These are phyloP conservation scores for Neocatenulostroma microsporum DNA, from an alignment of 2,329 filamentous ascomycete genomes.

Conservation along the genomic window DNA sequence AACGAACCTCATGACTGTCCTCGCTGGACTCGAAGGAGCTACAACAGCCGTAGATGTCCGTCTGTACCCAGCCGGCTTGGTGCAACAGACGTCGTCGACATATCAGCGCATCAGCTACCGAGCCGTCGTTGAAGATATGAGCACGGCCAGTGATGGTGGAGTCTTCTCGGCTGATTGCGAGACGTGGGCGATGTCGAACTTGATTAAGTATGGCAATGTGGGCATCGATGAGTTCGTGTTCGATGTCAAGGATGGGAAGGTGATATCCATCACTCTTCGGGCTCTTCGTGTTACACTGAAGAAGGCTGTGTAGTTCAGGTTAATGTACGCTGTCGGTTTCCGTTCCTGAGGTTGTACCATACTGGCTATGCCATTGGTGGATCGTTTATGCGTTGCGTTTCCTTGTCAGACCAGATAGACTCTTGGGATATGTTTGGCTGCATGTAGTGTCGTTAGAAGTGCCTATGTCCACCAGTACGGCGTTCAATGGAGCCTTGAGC, in stretches of 20 bases:
- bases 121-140: background rate
- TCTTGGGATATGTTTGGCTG: too few species aligned
- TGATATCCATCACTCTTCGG: conserved; percentile 3
- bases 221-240: conserved; percentile 18
- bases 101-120: conserved; percentile 7
- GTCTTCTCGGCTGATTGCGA: conserved; percentile 12
- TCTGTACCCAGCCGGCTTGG: conserved; percentile 17
- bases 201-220: conserved; percentile 10
- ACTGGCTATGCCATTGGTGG: too few species aligned
- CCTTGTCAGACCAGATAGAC: too few species aligned
- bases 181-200: conserved; percentile 14
- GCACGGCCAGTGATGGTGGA: conserved; percentile 6
- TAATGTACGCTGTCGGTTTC: too few species aligned
- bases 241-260: conserved; percentile 12
- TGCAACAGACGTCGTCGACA: conserved; percentile 6
- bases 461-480: too few species aligned
- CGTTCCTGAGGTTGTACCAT: too few species aligned
- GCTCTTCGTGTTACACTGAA: conserved; percentile 1
- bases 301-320: too few species aligned
- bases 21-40: background rate
- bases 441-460: too few species aligned
- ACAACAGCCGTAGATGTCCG: conserved; percentile 9
- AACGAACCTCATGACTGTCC: conserved; percentile 22
- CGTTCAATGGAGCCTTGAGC: too few species aligned
- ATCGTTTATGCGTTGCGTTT: too few species aligned